phyloP scores from a whole-genome alignment of 2,329 filamentous ascomycete species.

The Periconia digitata region DNA sequence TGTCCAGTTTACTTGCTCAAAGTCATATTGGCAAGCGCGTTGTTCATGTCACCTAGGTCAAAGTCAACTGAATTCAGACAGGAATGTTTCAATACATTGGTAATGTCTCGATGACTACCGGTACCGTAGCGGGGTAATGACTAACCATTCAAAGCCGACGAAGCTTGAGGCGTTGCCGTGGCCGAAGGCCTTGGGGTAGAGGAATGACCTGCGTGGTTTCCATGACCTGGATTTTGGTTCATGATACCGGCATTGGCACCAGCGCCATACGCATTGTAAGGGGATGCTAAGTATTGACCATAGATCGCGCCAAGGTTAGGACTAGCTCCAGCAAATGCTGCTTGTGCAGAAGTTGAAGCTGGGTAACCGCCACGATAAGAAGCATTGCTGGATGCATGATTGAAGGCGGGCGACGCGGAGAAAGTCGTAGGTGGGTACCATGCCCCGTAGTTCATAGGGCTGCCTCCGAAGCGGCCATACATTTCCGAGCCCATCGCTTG shows the following conservation, averaged over 20 bases:
- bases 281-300: conserved; percentile 15
- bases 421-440: conserved; percentile 35
- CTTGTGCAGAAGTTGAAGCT: conserved; percentile 8
- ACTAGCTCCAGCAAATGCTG: conserved; percentile 11
- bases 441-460: conserved; percentile 34
- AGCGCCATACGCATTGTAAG: conserved; percentile 10
- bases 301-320: conserved; percentile 19
- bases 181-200: conserved; percentile 17
- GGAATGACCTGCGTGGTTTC: background rate
- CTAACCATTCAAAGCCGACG: conserved; percentile 22
- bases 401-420: conserved; percentile 24
- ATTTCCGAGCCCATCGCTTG: conserved; percentile 24
- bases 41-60: background rate
- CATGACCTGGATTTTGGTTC: too few relatives aligned
- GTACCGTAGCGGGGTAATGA: too few relatives aligned
- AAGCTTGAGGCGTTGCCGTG: conserved; percentile 15
- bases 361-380: conserved; percentile 26
- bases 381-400: conserved; percentile 18
- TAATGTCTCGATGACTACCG: too few relatives aligned
- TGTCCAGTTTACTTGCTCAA: conserved; percentile 20
- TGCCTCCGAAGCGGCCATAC: conserved; percentile 28
- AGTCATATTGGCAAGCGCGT: conserved; percentile 13
- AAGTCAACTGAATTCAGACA: too few relatives aligned
- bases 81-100: too few relatives aligned
- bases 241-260: background rate